Evolutionary conservation across 2,329 filamentous ascomycete genomes (phyloP).

Genomic region (Botrytis squamosa): DNA sequence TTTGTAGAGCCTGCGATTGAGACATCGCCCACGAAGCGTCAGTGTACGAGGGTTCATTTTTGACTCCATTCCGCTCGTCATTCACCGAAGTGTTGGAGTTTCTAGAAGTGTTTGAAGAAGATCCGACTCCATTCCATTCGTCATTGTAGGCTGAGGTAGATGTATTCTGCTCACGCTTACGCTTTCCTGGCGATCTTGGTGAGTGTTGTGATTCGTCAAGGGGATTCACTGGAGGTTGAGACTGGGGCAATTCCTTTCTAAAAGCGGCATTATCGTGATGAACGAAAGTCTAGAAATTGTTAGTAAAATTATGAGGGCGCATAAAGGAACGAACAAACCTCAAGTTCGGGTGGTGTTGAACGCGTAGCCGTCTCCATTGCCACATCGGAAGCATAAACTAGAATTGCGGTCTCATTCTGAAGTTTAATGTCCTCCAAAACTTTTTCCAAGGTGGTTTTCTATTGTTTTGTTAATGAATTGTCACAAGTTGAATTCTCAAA

Average conservation of each 20-base stretch:
- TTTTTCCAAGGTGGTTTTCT: constrained; percentile 50
- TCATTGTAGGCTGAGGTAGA: constrained; percentile 20
- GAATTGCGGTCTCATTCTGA: constrained; percentile 48
- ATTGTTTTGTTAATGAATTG: constrained; percentile 15
- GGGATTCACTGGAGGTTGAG: background rate
- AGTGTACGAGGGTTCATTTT: background rate
- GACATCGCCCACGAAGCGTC: background rate
- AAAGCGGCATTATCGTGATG: constrained; percentile 54
- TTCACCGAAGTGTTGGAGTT: constrained; percentile 17
- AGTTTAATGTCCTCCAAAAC: constrained; percentile 49
- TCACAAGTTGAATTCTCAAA: background rate
- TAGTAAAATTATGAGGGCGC: constrained; percentile 15
- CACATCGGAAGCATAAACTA: constrained; percentile 55
- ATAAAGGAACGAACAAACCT: constrained; percentile 35
- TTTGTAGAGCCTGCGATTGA: background rate
- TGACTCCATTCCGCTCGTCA: background rate
- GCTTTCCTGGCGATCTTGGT: constrained; percentile 31
- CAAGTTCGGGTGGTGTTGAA: constrained; percentile 43
- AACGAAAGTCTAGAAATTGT: constrained; percentile 46
- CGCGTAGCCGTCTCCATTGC: constrained; percentile 41
- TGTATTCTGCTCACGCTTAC: constrained; percentile 32
- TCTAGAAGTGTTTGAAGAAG: constrained; percentile 15
- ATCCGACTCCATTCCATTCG: constrained; percentile 11
- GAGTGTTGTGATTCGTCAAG: constrained; percentile 12
- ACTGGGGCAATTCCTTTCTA: constrained; percentile 46